Percentiles rank a stretch among this genome's conserved stretches.
Conservation (phyloP, 1,139 yeast genomes). For the Kodamaea plutei region DNA sequence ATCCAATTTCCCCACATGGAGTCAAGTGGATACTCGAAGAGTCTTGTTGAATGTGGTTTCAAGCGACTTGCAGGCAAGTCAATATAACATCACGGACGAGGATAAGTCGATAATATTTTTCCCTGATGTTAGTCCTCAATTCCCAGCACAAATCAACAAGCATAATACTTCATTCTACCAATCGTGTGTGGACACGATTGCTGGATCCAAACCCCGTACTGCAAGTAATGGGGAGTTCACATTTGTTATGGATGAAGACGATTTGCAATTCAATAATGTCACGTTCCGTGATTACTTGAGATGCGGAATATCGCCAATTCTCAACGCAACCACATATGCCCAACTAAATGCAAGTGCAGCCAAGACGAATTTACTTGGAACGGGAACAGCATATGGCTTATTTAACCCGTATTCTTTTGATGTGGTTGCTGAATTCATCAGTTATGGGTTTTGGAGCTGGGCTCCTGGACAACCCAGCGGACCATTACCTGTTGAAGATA, state of each 20-base stretch:
- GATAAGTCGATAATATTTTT: too few relatives aligned
- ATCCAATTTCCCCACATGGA: too few relatives aligned
- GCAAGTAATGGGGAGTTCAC: too few relatives aligned
- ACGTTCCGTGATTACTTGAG: constrained; percentile 33
- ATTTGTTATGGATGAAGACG: constrained; percentile 30
- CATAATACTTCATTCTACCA: too few relatives aligned
- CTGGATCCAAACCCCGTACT: too few relatives aligned
- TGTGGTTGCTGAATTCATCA: constrained; percentile 18
- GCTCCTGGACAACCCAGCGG: constrained; percentile 48
- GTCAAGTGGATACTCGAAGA: constrained; percentile 36
- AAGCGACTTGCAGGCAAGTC: constrained; percentile 16
- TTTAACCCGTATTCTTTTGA: constrained; percentile 10
- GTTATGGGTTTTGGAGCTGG: constrained; percentile 68
- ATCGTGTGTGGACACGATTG: too few relatives aligned
- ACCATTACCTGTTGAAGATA: too few relatives aligned
- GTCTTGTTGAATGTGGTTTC: constrained; percentile 33
- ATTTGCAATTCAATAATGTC: constrained; percentile 26
- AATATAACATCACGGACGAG: too few relatives aligned
- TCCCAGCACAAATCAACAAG: too few relatives aligned
- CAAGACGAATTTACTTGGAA: too few relatives aligned
- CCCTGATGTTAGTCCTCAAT: too few relatives aligned
- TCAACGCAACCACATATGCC: constrained; percentile 34
- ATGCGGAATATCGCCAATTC: constrained; percentile 61
- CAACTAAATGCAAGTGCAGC: too few relatives aligned
- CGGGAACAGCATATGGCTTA: constrained; percentile 11